Percentiles rank a stretch among this genome's conserved stretches.
Evolutionary conservation across 306 rosid genomes (phyloP).

Genomic region (Sicyos baderoa): DNA sequence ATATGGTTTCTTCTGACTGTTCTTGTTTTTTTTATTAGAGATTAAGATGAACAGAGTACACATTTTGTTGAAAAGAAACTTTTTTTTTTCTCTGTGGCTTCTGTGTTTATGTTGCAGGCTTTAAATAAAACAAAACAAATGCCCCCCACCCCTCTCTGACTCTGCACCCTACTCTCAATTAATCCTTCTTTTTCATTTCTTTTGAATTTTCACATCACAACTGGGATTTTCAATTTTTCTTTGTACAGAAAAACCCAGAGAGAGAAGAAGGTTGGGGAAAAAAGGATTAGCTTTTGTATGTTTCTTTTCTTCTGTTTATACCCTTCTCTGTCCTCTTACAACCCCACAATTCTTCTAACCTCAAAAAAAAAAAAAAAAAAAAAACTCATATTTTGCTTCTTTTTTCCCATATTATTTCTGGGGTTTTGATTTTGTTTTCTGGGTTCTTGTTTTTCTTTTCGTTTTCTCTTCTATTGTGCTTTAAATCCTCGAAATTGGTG

Average conservation of each 20-base stretch:
- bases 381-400: background rate
- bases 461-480: background rate
- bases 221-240: constrained; percentile 17
- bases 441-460: background rate
- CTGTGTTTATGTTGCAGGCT: constrained; percentile 18
- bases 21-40: background rate
- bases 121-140: constrained; percentile 8
- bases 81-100: constrained; percentile 9
- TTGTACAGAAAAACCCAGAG: constrained; percentile 21
- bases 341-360: too few species aligned
- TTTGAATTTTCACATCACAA: constrained; percentile 37
- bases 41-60: background rate
- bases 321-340: constrained; percentile 26
- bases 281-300: constrained; percentile 26
- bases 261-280: background rate
- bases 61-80: constrained; percentile 2
- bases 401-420: constrained; percentile 23
- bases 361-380: too few species aligned
- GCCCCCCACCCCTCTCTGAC: background rate
- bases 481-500: constrained; percentile 51
- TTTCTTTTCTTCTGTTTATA: constrained; percentile 28
- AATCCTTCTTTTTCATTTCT: constrained; percentile 18
- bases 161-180: constrained; percentile 18
- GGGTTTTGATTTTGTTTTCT: constrained; percentile 21
- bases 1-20: background rate